Base-by-base conservation (phyloP, 2,329 filamentous ascomycete species). In the Alternaria longipes region DNA sequence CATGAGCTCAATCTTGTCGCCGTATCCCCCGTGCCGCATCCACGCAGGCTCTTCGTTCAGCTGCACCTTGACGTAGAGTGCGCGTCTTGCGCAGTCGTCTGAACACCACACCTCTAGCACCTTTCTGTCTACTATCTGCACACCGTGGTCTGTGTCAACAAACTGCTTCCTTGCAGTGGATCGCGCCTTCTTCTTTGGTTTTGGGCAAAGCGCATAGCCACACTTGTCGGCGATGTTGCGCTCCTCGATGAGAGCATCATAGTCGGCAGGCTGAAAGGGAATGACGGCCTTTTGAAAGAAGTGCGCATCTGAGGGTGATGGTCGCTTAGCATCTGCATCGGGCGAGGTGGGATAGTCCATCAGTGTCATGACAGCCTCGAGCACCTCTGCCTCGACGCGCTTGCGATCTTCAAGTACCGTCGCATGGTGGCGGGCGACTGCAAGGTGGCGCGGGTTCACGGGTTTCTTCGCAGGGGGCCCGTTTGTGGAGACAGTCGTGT, bases 21-120 rank as follows among this genome's bases (percentile, higher is more conserved):
- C 72, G 42, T 74, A 69, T 7, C 77, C 78, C 28, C 86, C 88
- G 5, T 86, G 86, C 54, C 94, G 85, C 78, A 95, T 88, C 93
- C 94, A 97, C 0, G 91, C 92, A 0, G 93, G 92, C 64, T 91
- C 90, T 74, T 95, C 91, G 66, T 87, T 90, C 40, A 98, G 86
- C 83, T 99, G 95, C 24, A 96, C 91, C 73, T 93, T 92, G 69
- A 98, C 85, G 78, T 93, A 97, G 67, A 97, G 83, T 3, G 92
- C 93, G 50, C 92, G 86, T 66, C 88, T 87, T 2, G 91, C 91
- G 80, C 95, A 99, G 40, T 84, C 84, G 56, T 90, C 84, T 0
- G 90, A 92, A 79, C 95, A 99, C 92, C 93, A 99, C 79, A 89
- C 91, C 80, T 95, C 92, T 16, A 94, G 79, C 72, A 92, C 88